Base-by-base conservation (phyloP, 331 rosid species). In the Stylosanthes scabra region DNA sequence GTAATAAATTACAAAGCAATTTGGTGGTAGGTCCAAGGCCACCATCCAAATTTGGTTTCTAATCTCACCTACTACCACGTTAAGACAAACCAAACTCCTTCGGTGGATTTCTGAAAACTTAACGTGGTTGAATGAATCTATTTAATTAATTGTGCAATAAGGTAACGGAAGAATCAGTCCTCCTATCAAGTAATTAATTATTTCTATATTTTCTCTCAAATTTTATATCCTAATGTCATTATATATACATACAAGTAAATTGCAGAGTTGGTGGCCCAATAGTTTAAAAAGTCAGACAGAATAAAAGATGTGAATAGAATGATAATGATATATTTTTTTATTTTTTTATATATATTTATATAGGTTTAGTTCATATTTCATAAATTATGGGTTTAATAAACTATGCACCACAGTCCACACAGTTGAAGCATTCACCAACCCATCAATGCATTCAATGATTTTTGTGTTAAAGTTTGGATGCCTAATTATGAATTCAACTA, bases 21-120 rank as follows among this genome's bases (percentile, higher is more conserved):
- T 16, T 42, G 25, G 61, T 3, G 68, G 59, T 2, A 31, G 83
- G 37, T 74, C 51, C 55, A 60, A 60, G 76, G 13, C 44, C 44
- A 67, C 66, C 75, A 15, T 51, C 31, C 11, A 63, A 20, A 42
- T 11, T 40, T 55, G 58, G 73, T 52, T 37, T 10, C 34, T 2
- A 4, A 4, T 58, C 59, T 37, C 49, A 66, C 83, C 83, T 8
- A 40, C 69, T 6, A 31, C 40, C 20, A 13, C 34, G 20, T 11
- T 11, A 5, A 2, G 6, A 11, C 16, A 11, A 40, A 40, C 41
- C 64, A 25, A 15, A 29, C 60, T 11, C 15, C 4, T 11, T 28
- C 29, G 64, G 41, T 44, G 59, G 41, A 31, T 31, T 31, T 31
- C 5, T 31, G 25, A 52, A 13, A 27, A 56, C 9, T 34, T 1